These are phyloP conservation scores for Amanita rimosa DNA, from an alignment of 768 basidiomycete species.

Conservation along the genomic window DNA sequence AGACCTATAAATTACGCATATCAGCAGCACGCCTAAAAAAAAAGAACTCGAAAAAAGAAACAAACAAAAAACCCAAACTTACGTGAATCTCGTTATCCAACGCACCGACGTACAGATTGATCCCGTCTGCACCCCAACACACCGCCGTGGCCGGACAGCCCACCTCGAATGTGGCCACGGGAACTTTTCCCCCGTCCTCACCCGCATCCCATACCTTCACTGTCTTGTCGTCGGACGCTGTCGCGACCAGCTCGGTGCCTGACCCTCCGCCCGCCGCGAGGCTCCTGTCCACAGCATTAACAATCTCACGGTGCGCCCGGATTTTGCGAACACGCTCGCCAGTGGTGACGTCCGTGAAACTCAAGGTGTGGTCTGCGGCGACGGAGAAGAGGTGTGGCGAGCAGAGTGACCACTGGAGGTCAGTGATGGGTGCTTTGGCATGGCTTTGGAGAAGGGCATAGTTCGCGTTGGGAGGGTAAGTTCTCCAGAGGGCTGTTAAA, in stretches of 20 bases:
- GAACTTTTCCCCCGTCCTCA: slow-evolving; percentile 58
- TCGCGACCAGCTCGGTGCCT: slow-evolving; percentile 77
- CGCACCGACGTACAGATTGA: slow-evolving; percentile 82
- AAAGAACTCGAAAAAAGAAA: slow-evolving; percentile 5
- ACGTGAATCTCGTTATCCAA: slow-evolving; percentile 97
- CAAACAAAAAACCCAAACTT: slow-evolving; percentile 18
- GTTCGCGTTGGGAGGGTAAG: slow-evolving; percentile 87
- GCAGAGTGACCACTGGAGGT: slow-evolving; percentile 82
- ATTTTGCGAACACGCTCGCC: slow-evolving; percentile 76
- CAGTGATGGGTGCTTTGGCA: slow-evolving; percentile 86
- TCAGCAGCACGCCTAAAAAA: background rate
- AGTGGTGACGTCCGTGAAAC: slow-evolving; percentile 68
- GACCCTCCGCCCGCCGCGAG: slow-evolving; percentile 57
- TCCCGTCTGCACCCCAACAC: slow-evolving; percentile 86
- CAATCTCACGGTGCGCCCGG: slow-evolving; percentile 82
- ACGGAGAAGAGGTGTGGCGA: slow-evolving; percentile 70
- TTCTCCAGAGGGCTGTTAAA: slow-evolving; percentile 71
- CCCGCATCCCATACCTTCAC: slow-evolving; percentile 90
- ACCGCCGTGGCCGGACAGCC: slow-evolving; percentile 90
- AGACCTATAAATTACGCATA: slow-evolving; percentile 40
- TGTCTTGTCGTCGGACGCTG: slow-evolving; percentile 86
- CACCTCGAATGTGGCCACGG: slow-evolving; percentile 72
- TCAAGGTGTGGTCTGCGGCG: slow-evolving; percentile 81
- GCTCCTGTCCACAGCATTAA: slow-evolving; percentile 83
- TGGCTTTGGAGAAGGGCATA: slow-evolving; percentile 76